Conservation (phyloP, 768 basidiomycete species). For the Mycena filopes region DNA sequence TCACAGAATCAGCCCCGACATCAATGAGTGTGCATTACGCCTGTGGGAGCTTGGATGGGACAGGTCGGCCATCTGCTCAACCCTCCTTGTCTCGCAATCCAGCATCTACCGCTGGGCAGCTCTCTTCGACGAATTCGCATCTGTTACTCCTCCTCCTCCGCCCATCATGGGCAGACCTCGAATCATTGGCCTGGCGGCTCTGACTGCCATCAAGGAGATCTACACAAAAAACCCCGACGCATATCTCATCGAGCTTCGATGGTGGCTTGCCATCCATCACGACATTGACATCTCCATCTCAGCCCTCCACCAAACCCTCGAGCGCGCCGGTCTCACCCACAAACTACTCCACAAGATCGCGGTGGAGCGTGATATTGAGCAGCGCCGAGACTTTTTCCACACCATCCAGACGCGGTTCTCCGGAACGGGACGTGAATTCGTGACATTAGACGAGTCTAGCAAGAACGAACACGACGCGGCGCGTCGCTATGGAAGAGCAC, state of each 20-base stretch:
- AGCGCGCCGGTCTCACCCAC: conserved; percentile 76
- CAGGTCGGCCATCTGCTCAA: background rate
- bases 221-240: conserved; percentile 27
- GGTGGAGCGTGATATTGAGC: conserved; percentile 34
- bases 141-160: conserved; percentile 17
- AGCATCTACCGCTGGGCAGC: conserved; percentile 20
- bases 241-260: conserved; percentile 37
- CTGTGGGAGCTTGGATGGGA: conserved; percentile 39
- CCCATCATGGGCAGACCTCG: conserved; percentile 34
- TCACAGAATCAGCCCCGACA: conserved; percentile 36
- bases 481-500: conserved; percentile 39
- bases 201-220: conserved; percentile 36
- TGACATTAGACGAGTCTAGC: conserved; percentile 43
- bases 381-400: conserved; percentile 25
- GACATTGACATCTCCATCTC: conserved; percentile 33
- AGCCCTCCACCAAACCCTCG: conserved; percentile 67
- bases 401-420: conserved; percentile 14
- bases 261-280: conserved; percentile 38
- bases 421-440: conserved; percentile 34
- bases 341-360: conserved; percentile 61
- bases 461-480: conserved; percentile 40
- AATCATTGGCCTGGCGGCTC: conserved; percentile 31
- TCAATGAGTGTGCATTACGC: conserved; percentile 41
- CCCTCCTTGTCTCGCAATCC: conserved; percentile 1
- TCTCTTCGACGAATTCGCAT: conserved; percentile 11